Conservation (phyloP, 2,329 filamentous ascomycete species). For the Ustulina deusta region DNA sequence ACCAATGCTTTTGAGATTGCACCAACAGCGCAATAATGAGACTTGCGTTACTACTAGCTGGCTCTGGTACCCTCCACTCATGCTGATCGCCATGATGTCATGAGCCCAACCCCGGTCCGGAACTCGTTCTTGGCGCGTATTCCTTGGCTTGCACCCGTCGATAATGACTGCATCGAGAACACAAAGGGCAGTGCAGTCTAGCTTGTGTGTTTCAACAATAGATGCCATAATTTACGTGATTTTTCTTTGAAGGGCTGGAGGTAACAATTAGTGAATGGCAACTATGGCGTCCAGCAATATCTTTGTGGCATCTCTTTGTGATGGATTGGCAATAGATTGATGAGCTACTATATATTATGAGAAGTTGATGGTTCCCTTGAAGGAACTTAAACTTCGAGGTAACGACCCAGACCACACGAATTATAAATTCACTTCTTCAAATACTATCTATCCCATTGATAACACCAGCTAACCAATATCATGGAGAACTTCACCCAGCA, state of each 20-base stretch:
- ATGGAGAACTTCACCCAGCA: slow-evolving; percentile 10
- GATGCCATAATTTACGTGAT: background rate
- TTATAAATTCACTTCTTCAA: background rate
- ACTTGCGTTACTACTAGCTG: background rate
- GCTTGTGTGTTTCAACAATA: background rate
- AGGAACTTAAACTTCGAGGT: background rate
- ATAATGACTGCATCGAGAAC: background rate
- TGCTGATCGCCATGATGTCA: slow-evolving; percentile 32
- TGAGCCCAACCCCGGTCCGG: background rate
- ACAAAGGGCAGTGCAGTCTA: background rate
- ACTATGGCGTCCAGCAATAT: no score
- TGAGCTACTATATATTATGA: background rate
- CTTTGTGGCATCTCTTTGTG: slow-evolving; percentile 5
- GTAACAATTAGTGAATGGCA: background rate
- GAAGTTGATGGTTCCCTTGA: background rate
- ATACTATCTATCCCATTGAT: background rate
- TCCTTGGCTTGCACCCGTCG: no score
- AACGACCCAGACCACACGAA: background rate
- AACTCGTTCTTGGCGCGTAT: slow-evolving; percentile 17
- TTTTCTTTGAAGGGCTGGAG: background rate
- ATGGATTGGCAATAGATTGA: background rate
- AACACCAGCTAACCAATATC: background rate
- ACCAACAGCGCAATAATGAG: background rate
- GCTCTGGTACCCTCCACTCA: background rate
- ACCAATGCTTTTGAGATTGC: background rate